Percentiles rank a stretch among this genome's conserved stretches.
Conservation (phyloP, 768 basidiomycete species). For the Psilocybe cubensis region DNA sequence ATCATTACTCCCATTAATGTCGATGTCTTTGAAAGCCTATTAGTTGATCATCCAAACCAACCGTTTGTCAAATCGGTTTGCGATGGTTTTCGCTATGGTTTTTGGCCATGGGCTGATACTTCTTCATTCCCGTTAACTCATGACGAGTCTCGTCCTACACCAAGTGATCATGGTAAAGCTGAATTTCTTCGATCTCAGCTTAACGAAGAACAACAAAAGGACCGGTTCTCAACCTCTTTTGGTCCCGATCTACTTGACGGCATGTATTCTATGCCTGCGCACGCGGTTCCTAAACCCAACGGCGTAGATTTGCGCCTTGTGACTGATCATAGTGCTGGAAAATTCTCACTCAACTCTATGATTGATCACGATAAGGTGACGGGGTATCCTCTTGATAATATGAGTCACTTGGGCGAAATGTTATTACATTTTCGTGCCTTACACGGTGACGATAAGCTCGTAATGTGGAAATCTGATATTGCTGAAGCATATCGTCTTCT, state of each 20-base stretch:
- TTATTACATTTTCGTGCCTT: neutral
- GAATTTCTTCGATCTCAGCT: slow-evolving; percentile 27
- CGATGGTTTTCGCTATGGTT: slow-evolving; percentile 34
- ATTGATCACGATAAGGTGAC: slow-evolving; percentile 12
- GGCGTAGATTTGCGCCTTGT: slow-evolving; percentile 29
- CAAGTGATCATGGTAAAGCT: slow-evolving; percentile 6
- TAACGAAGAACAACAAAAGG: slow-evolving; percentile 19
- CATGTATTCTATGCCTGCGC: slow-evolving; percentile 31
- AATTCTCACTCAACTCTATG: slow-evolving; percentile 29
- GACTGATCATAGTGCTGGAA: slow-evolving; percentile 31
- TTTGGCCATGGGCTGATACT: slow-evolving; percentile 46
- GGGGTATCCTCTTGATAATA: slow-evolving; percentile 25
- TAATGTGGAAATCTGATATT: slow-evolving; percentile 37
- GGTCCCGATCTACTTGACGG: slow-evolving; percentile 35
- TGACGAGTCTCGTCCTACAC: slow-evolving; percentile 19
- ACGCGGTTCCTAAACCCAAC: slow-evolving; percentile 33
- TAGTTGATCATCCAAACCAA: slow-evolving; percentile 41
- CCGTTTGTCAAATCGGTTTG: slow-evolving; percentile 38
- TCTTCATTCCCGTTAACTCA: slow-evolving; percentile 20
- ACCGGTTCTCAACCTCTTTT: slow-evolving; percentile 29
- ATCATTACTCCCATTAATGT: slow-evolving; percentile 33
- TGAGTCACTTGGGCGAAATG: slow-evolving; percentile 22
- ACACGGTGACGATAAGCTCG: neutral
- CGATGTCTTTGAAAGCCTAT: slow-evolving; percentile 15
- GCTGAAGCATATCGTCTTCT: slow-evolving; percentile 36